Base-by-base conservation (phyloP, 495 filamentous ascomycete genomes). In the Cercophora sp. region DNA sequence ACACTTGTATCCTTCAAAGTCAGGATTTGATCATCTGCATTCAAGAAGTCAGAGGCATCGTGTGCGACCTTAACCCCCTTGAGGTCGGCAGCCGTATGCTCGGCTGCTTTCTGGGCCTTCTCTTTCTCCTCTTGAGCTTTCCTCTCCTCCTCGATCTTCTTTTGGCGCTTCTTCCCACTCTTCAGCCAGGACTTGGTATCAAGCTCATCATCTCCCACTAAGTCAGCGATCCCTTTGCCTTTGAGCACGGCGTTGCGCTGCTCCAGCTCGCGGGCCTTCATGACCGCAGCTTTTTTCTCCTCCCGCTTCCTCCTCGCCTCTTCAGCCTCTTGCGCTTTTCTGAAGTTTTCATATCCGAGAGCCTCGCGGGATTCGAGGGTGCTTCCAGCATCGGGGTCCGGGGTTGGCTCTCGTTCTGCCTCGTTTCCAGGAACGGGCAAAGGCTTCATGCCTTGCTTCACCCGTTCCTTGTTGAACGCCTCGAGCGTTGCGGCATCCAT, bases 61-160 rank as follows among this genome's bases (percentile, higher is more conserved):
- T 98, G 93, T 13, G 83, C 91, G 49, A 98, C 93, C 66, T 88
- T 94, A 57, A 96, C 83, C 37, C 91, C 93, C 8, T 86, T 84
- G 46, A 98, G 74, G 64, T 97, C 91, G 11, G 83, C 83, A 8
- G 87, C 80, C 8, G 89, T 89, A 66, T 97, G 91, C 58, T 85
- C 74, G 13, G 70, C 69, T 1, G 70, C 72, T 19, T 70, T 71
- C 10, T 72, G 72, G 1, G 68, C 68, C 54, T 68, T 35, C 67
- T 18, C 66, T 66, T 13, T 66, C 73, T 95, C 90, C 64, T 88
- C 79, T 45, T 85, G 87, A 36, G 83, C 69, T 67, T 87, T 89
- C 61, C 80, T 76, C 42, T 82, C 81, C 49, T 85, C 86, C 59
- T 91, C 86, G 35, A 96, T 85, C 73, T 92, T 86, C 77, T 91